Base-by-base conservation (phyloP, 75 land plant species). In the Picea sitchensis region DNA sequence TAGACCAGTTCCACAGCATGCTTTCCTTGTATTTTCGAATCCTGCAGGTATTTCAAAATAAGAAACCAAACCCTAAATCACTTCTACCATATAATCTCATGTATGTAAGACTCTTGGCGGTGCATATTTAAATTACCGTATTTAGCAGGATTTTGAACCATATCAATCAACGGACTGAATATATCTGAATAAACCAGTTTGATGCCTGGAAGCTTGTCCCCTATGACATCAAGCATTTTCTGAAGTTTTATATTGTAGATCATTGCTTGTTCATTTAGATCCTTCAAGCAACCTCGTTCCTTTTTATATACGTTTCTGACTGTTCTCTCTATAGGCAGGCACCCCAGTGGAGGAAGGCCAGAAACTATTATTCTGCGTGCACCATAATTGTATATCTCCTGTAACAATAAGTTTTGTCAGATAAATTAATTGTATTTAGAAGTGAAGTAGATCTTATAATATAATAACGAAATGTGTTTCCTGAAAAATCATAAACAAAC, bases 1-100 rank as follows among this genome's bases (percentile, higher is more conserved):
- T 2, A 5, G 8, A 12, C 96, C 94, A 6, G 87, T 86, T 0
- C 96, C 96, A 47, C 96, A 91, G 79, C 96, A 94, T 2, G 90
- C 96, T 77, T 59, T 79, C 56, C 57, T 63, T 15, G 79, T 81
- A 12, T 62, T 77, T 30, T 80, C 62, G 69, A 91, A 88, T 6
- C 91, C 95, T 93, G 83, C 75, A 80, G 73, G 56, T 20, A 6
- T n/a, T 3, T 44, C 14, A 76, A 32, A 76, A 2, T 14, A 76
- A 56, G 26, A 30, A 30, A 13, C 30, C 20, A 26, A 30, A 13
- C 30, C 20, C 14, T 11, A 30, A 44, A 44, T 44, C 47, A 44
- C 47, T 44, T 44, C 5, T 44, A 44, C 47, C 47, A 44, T 44
- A 5, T 44, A 44, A 44, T 44, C 47, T 44, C 4, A 44, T 44